Conservation (phyloP, 192 early-diverging fungal genomes). For the Helicostylum pulchrum region DNA sequence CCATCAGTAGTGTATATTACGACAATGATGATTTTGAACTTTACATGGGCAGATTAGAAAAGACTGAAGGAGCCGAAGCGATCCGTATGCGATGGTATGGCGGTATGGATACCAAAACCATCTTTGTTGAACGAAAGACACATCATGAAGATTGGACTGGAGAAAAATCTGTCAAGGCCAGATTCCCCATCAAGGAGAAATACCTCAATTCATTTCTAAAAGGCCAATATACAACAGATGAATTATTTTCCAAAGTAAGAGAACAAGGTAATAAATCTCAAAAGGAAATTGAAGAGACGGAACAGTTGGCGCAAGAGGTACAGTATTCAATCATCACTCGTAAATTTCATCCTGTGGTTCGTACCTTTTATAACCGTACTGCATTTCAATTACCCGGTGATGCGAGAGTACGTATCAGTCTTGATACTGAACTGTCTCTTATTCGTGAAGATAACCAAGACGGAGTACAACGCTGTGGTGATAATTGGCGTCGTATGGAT, state of each 20-base stretch:
- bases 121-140: conserved; percentile 97
- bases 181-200: conserved; percentile 96
- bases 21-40: conserved; percentile 95
- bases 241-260: conserved; percentile 76
- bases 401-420: conserved; percentile 92
- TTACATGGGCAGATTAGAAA: conserved; percentile 87
- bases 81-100: conserved; percentile 97
- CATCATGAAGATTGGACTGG: conserved; percentile 96
- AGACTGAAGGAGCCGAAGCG: conserved; percentile 89
- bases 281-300: conserved; percentile 75
- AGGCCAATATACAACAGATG: conserved; percentile 76
- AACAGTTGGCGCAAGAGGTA: conserved; percentile 70
- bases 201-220: conserved; percentile 85
- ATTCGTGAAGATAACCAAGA: conserved; percentile 95
- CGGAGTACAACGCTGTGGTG: conserved; percentile 65
- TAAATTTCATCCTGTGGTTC: conserved; percentile 76
- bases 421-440: conserved; percentile 95
- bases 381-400: conserved; percentile 99
- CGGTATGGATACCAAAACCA: conserved; percentile 74
- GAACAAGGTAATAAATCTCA: conserved; percentile 73
- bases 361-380: conserved; percentile 97
- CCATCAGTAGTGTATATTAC: conserved; percentile 93
- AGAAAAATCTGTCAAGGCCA: conserved; percentile 88
- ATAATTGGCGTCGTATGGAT: conserved; percentile 95
- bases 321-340: conserved; percentile 67